A percentile compares a stretch with the other conserved stretches of the same genome.
Evolutionary conservation across 2,329 filamentous ascomycete species (phyloP).

Genomic region (Cordyceps cateniannulata): DNA sequence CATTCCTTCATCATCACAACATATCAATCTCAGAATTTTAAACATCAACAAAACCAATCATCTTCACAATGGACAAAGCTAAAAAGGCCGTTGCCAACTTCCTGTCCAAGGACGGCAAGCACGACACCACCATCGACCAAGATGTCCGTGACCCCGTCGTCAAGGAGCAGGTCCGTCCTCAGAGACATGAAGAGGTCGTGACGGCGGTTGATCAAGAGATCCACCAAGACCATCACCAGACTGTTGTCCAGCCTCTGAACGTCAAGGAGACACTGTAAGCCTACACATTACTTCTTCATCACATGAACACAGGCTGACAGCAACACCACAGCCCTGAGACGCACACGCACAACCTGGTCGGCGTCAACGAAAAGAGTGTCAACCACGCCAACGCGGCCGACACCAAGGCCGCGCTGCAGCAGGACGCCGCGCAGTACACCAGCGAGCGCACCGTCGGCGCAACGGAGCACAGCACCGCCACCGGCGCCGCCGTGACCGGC

Average conservation of each 20-base stretch:
- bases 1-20: not conserved
- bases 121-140: conserved; percentile 66
- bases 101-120: conserved; percentile 54
- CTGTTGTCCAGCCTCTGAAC: conserved; percentile 57
- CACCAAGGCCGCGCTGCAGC: conserved; percentile 39
- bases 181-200: conserved; percentile 54
- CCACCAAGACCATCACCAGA: conserved; percentile 68
- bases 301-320: not conserved
- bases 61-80: conserved; percentile 53
- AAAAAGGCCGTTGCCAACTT: conserved; percentile 57
- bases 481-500: conserved; percentile 21
- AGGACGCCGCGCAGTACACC: conserved; percentile 38
- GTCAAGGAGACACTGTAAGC: conserved; percentile 36
- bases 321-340: conserved; percentile 43
- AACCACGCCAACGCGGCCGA: conserved; percentile 52
- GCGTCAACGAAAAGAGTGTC: conserved; percentile 54
- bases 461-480: conserved; percentile 22
- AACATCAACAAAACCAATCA: not conserved
- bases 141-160: conserved; percentile 53
- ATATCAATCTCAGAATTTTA: not conserved
- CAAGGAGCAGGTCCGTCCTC: conserved; percentile 53
- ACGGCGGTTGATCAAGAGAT: conserved; percentile 62
- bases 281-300: conserved; percentile 18
- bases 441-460: conserved; percentile 23
- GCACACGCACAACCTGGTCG: conserved; percentile 52